phyloP scores from a whole-genome alignment of 148 eudicot species.

The Persicaria tinctoria region DNA sequence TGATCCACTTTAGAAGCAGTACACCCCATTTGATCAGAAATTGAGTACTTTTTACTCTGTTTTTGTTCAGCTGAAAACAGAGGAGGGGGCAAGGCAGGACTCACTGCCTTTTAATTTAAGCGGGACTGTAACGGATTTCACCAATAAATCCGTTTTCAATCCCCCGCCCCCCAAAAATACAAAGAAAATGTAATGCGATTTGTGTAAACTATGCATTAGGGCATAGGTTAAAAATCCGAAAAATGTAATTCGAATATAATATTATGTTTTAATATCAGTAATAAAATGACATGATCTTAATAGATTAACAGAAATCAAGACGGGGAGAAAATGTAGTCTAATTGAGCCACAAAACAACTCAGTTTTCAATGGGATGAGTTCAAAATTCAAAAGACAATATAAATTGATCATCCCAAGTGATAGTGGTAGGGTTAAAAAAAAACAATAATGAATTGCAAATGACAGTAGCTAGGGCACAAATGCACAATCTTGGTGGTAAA shows the following conservation, averaged over 20 bases:
- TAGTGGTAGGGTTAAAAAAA: not conserved
- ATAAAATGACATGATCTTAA: not conserved
- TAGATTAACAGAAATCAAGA: not conserved
- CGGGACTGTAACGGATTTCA: too few species aligned
- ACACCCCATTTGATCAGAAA: slow-evolving; percentile 51
- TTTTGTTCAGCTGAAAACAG: not conserved
- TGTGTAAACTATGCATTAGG: too few species aligned
- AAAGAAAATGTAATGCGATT: too few species aligned
- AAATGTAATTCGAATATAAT: too few species aligned
- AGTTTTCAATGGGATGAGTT: not conserved
- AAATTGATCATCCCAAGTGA: not conserved
- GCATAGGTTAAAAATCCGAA: too few species aligned
- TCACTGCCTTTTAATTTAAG: too few species aligned
- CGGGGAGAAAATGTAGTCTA: not conserved
- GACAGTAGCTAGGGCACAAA: not conserved
- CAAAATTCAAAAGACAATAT: not conserved
- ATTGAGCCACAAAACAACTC: slow-evolving; percentile 9
- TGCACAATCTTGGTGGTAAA: not conserved
- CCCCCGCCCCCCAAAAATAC: too few species aligned
- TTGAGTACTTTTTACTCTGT: not conserved
- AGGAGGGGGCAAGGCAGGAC: not conserved
- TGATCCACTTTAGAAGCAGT: slow-evolving; percentile 82
- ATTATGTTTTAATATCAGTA: not conserved
- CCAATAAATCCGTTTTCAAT: too few species aligned
- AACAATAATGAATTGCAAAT: not conserved